These are phyloP conservation scores for Yamadazyma akitaensis DNA, from an alignment of 805 yeast genomes.

Conservation along the genomic window DNA sequence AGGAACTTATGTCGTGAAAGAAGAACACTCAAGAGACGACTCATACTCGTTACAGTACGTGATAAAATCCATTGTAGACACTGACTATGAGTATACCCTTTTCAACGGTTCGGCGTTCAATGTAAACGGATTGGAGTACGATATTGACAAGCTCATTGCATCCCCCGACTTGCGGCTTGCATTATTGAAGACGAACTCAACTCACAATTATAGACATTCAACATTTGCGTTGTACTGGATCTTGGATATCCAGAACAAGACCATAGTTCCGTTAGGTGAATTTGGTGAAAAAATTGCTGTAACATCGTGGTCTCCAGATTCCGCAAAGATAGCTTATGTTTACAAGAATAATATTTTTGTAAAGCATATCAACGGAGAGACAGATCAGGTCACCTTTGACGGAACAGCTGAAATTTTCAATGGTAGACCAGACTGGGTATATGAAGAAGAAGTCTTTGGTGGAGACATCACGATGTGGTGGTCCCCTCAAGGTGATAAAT, in stretches of 20 bases:
- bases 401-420: conserved; percentile 54
- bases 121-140: conserved; percentile 36
- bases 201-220: conserved; percentile 74
- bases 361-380: conserved; percentile 30
- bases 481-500: conserved; percentile 57
- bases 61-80: conserved; percentile 52
- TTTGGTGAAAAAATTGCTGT: conserved; percentile 38
- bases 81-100: conserved; percentile 41
- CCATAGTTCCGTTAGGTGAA: conserved; percentile 20
- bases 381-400: conserved; percentile 43
- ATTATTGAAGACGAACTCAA: conserved; percentile 56
- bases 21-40: conserved; percentile 17
- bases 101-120: conserved; percentile 49
- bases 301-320: conserved; percentile 61
- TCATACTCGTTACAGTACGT: conserved; percentile 44
- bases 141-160: conserved; percentile 54
- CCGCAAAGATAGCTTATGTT: conserved; percentile 54
- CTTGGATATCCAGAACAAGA: conserved; percentile 42
- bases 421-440: conserved; percentile 81
- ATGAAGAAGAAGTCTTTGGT: conserved; percentile 73
- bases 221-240: conserved; percentile 60
- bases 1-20: conserved; percentile 58
- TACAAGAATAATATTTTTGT: conserved; percentile 53
- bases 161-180: conserved; percentile 65
- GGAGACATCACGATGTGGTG: conserved; percentile 68